Evolutionary conservation across 78 protist genomes (phyloP), one percentile per base, ranked within the genome.

Genomic region (Speleostelium caveatum): DNA sequence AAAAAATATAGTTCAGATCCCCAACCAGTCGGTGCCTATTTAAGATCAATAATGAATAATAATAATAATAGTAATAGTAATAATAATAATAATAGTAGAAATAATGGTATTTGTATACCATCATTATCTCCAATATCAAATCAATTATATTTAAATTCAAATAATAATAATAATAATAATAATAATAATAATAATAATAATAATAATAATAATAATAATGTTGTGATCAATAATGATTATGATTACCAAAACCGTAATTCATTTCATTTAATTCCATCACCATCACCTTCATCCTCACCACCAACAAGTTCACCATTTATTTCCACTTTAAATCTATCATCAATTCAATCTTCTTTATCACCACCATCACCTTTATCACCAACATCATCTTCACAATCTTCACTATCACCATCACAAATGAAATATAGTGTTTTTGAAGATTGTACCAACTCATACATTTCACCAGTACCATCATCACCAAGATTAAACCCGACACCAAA

Each of bases 181-280:
- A 59, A 69, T 69, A 42, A 42, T 42, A 55, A 69, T 69, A 69
- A 69, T 24, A 45, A 41, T 28, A 42, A 69, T 28, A 63, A 62
- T 33, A 26, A 62, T n/a, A 62, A 62, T 39, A 62, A 62, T 39
- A 17, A 32, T 33, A 35, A 32, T 33, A 62, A 62, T 33, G 32
- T 19, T 33, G 32, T 17, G 32, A 26, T n/a, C 21, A 36, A 65
- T 38, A 22, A 35, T 33, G 38, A 65, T 1, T 0, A 36, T 36
- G 21, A 65, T 19, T n/a, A 38, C 45, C 6, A 36, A 35, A 22
- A 3, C n/a, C n/a, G n/a, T n/a, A n/a, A n/a, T n/a, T n/a, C n/a
- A n/a, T n/a, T n/a, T n/a, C n/a, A n/a, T n/a, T n/a, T n/a, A n/a
- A n/a, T n/a, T n/a, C n/a, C n/a, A n/a, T n/a, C n/a, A n/a, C n/a